These are phyloP conservation scores for Coccomyxa subellipsoidea DNA, from an alignment of 163 green algal genomes.

Conservation along the genomic window DNA sequence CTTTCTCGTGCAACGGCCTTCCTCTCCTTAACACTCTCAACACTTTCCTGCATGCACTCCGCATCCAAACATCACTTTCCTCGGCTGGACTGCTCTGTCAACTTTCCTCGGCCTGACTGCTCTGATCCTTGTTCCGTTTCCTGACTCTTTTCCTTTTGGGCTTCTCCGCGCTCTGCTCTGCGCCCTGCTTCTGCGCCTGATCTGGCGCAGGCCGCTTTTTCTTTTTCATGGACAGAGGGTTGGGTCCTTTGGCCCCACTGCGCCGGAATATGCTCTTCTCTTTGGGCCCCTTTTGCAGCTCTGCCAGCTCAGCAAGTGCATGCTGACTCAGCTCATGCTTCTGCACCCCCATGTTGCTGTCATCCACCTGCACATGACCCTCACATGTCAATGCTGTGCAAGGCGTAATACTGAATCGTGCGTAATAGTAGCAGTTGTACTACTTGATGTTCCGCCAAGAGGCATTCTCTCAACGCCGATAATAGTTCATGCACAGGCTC, in stretches of 20 bases:
- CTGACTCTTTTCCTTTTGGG: slow-evolving; percentile 1
- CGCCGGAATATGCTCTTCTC: slow-evolving; percentile 33
- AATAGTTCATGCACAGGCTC: no score
- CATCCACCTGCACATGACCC: slow-evolving; percentile 10
- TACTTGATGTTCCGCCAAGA: no score
- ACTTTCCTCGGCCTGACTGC: neutral
- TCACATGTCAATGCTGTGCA: neutral
- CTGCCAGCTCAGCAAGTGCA: slow-evolving; percentile 22
- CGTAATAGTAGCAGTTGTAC: no score
- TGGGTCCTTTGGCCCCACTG: slow-evolving; percentile 52
- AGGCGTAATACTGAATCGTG: neutral
- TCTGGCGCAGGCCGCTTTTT: slow-evolving; percentile 19
- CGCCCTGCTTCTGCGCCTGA: neutral
- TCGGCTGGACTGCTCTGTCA: neutral
- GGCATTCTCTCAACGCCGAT: no score
- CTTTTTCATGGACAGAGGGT: slow-evolving; percentile 51
- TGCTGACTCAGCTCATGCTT: slow-evolving; percentile 12
- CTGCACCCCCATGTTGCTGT: slow-evolving; percentile 3
- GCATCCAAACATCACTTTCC: no score
- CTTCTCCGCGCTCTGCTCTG: neutral
- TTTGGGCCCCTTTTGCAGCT: slow-evolving; percentile 23
- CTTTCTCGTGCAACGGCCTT: no score
- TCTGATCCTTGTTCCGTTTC: neutral
- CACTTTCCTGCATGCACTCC: no score
- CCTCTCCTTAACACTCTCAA: no score